These are phyloP conservation scores for Moesziomyces aphidis DNA, from an alignment of 1,284 basidiomycete species.

Conservation along the genomic window DNA sequence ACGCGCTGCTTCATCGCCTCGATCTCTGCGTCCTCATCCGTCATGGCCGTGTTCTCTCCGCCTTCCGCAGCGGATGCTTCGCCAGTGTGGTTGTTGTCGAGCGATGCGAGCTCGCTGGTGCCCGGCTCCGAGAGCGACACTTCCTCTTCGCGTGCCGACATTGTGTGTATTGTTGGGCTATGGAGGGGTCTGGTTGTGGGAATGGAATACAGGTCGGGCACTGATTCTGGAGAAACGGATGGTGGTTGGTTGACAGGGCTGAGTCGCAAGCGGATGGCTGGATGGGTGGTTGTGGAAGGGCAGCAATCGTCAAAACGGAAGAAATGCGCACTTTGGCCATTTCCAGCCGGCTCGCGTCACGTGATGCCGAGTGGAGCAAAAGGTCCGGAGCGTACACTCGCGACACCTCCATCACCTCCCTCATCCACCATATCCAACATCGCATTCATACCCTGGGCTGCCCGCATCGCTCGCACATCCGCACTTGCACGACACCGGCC, in stretches of 20 bases:
- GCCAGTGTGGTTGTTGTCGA: conserved; percentile 7
- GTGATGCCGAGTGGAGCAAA: conserved; percentile 16
- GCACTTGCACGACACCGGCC: not conserved
- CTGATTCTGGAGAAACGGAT: not conserved
- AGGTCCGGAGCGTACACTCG: conserved; percentile 8
- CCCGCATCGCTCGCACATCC: not conserved
- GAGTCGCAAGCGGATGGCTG: not conserved
- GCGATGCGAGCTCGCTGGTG: conserved; percentile 24
- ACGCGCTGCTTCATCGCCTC: conserved; percentile 82
- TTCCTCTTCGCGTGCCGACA: conserved; percentile 45
- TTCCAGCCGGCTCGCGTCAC: conserved; percentile 16
- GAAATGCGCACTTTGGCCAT: conserved; percentile 1
- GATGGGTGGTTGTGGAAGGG: not conserved
- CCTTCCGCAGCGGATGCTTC: conserved; percentile 2
- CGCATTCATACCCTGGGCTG: no score
- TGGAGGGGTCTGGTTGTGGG: no score
- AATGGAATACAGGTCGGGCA: no score
- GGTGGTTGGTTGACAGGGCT: not conserved
- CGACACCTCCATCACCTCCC: conserved; percentile 1
- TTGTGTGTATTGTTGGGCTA: not conserved
- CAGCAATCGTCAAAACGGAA: not conserved
- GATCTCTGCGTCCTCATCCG: conserved; percentile 69
- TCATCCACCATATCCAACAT: not conserved
- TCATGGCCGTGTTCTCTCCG: conserved; percentile 29
- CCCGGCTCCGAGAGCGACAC: conserved; percentile 45